Conservation (phyloP, 768 basidiomycete species). For the Neoboletus brunneissimus region DNA sequence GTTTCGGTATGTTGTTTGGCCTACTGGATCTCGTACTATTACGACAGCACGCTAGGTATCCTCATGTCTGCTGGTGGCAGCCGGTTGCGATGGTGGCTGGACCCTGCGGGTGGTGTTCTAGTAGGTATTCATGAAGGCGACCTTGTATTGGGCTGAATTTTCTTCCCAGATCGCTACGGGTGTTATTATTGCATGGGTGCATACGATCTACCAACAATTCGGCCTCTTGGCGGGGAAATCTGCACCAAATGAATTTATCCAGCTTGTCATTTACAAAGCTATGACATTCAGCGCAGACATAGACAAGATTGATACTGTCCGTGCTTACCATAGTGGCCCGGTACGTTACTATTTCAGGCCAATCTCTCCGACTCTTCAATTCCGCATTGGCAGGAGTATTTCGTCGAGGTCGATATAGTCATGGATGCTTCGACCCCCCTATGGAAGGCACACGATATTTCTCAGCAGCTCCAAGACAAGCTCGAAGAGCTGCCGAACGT, state of each 20-base stretch:
- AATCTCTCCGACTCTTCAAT: not conserved
- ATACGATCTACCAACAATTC: slow-evolving; percentile 79
- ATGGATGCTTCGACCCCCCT: slow-evolving; percentile 87
- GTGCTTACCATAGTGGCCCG: slow-evolving; percentile 90
- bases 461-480: slow-evolving; percentile 83
- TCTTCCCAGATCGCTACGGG: slow-evolving; percentile 64
- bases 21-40: not conserved
- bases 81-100: slow-evolving; percentile 79
- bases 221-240: slow-evolving; percentile 87
- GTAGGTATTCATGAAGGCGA: slow-evolving; percentile 40
- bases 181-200: slow-evolving; percentile 74
- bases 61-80: slow-evolving; percentile 83
- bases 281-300: slow-evolving; percentile 88
- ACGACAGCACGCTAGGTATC: slow-evolving; percentile 48
- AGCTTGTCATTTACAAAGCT: slow-evolving; percentile 87
- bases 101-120: slow-evolving; percentile 74
- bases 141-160: not conserved
- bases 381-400: slow-evolving; percentile 59
- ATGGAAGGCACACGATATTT: slow-evolving; percentile 84
- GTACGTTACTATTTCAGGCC: slow-evolving; percentile 34
- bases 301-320: slow-evolving; percentile 83
- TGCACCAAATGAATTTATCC: slow-evolving; percentile 86
- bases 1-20: slow-evolving; percentile 50
- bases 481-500: slow-evolving; percentile 88
- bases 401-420: slow-evolving; percentile 94